phyloP scores from a whole-genome alignment of 2,329 filamentous ascomycete species.

The Diaporthe sp. region DNA sequence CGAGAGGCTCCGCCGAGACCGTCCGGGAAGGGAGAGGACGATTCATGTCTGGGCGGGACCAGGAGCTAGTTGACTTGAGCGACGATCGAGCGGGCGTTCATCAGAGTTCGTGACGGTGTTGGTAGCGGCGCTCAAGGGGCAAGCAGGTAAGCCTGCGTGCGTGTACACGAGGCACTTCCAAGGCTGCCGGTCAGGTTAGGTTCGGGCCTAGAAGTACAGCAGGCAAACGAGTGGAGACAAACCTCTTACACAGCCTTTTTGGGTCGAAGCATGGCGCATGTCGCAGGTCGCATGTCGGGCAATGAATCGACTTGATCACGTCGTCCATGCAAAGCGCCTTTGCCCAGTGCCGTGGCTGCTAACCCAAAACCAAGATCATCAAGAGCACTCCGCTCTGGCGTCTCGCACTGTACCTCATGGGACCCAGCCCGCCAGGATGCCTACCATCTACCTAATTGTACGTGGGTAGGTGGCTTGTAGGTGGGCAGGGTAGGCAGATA shows the following conservation, averaged over 20 bases:
- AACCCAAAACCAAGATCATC: conserved; percentile 34
- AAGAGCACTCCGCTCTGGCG: conserved; percentile 11
- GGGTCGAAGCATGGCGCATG: conserved; percentile 31
- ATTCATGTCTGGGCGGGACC: conserved; percentile 27
- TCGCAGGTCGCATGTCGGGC: conserved; percentile 32
- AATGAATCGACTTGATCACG: conserved; percentile 33
- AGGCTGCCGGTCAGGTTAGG: conserved; percentile 18
- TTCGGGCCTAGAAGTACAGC: conserved; percentile 13
- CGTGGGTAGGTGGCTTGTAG: too few species aligned
- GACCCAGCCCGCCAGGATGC: not conserved
- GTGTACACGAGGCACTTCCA: not conserved
- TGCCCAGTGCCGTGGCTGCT: conserved; percentile 30
- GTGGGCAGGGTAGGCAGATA: not conserved
- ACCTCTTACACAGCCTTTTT: conserved; percentile 32
- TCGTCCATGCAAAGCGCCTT: conserved; percentile 22
- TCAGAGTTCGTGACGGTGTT: conserved; percentile 8
- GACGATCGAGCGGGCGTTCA: conserved; percentile 26
- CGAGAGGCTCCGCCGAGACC: conserved; percentile 24
- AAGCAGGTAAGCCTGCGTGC: conserved; percentile 13
- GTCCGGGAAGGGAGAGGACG: conserved; percentile 6
- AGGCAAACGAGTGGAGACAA: conserved; percentile 25
- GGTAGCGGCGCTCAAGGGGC: conserved; percentile 13
- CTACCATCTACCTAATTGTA: too few species aligned
- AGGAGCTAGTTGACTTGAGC: conserved; percentile 25
- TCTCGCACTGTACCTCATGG: conserved; percentile 14